Evolutionary conservation across 1,139 yeast species (phyloP).

Genomic region (Debaryomyces robertsiae): DNA sequence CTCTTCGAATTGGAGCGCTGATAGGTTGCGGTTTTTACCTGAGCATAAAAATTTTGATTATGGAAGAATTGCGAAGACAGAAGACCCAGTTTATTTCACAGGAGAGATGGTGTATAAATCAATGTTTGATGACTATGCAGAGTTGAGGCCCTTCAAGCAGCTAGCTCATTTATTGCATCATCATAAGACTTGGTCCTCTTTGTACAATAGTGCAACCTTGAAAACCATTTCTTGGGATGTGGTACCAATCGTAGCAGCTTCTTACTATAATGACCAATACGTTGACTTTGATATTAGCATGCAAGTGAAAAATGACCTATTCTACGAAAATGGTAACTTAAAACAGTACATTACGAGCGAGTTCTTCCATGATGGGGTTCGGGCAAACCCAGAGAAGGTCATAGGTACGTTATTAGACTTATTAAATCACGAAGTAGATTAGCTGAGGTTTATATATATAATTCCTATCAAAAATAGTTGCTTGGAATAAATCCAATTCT

Average conservation of each 20-base stretch:
- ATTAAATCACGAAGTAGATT: conserved; percentile 49
- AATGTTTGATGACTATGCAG: conserved; percentile 51
- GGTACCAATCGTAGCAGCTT: conserved; percentile 56
- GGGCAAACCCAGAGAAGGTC: conserved; percentile 44
- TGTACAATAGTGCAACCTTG: conserved; percentile 43
- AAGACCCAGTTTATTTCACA: conserved; percentile 46
- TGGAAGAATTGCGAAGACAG: conserved; percentile 11
- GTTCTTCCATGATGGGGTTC: conserved; percentile 54
- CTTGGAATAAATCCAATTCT: conserved; percentile 48
- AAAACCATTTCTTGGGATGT: conserved; percentile 28
- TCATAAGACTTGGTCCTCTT: conserved; percentile 40
- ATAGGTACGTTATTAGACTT: conserved; percentile 43
- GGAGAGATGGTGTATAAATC: conserved; percentile 60
- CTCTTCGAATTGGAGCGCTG: conserved; percentile 52
- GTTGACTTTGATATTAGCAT: conserved; percentile 52
- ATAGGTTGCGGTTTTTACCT: conserved; percentile 34
- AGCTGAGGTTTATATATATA: conserved; percentile 13
- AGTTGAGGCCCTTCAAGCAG: conserved; percentile 40
- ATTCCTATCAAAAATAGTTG: conserved; percentile 26
- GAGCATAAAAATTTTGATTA: conserved; percentile 31
- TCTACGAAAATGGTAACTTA: conserved; percentile 36
- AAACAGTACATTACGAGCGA: conserved; percentile 51
- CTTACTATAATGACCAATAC: conserved; percentile 54
- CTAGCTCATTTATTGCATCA: conserved; percentile 47
- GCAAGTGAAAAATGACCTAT: conserved; percentile 32